phyloP scores from a whole-genome alignment of 129 eudicot genomes.

The Cynara cardunculus region DNA sequence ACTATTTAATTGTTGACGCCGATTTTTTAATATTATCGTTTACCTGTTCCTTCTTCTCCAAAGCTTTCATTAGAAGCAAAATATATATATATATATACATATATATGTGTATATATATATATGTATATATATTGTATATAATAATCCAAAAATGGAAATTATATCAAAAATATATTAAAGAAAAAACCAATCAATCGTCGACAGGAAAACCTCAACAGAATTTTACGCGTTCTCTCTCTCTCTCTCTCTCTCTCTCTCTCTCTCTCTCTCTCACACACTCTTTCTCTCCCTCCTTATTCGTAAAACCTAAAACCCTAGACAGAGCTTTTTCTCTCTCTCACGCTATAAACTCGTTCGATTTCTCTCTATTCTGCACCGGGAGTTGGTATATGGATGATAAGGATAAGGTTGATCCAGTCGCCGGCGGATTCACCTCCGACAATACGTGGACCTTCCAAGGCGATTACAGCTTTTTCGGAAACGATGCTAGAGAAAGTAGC shows the following conservation, averaged over 20 bases:
- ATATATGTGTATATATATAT: too few species aligned
- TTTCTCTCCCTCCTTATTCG: slow-evolving; percentile 10
- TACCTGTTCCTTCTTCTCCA: slow-evolving; percentile 30
- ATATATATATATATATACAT: neutral
- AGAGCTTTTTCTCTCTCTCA: slow-evolving; percentile 4
- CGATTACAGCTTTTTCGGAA: slow-evolving; percentile 30
- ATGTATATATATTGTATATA: neutral
- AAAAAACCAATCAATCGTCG: slow-evolving; percentile 20
- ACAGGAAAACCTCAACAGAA: slow-evolving; percentile 22
- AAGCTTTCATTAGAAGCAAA: slow-evolving; percentile 29
- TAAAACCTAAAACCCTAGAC: slow-evolving; percentile 38
- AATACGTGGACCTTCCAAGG: slow-evolving; percentile 24
- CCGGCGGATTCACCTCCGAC: slow-evolving; percentile 34
- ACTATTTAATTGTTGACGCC: slow-evolving; percentile 49
- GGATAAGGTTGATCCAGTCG: slow-evolving; percentile 29
- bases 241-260: slow-evolving; percentile 29
- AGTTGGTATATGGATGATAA: slow-evolving; percentile 41
- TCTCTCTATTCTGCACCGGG: neutral
- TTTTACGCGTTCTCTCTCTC: slow-evolving; percentile 39
- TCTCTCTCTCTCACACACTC: slow-evolving; percentile 28
- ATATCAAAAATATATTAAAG: neutral
- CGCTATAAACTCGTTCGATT: slow-evolving; percentile 5
- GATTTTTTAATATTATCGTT: slow-evolving; percentile 33
- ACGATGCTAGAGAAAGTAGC: slow-evolving; percentile 34
- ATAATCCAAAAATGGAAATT: neutral